These are phyloP conservation scores for Musa balbisiana DNA, from an alignment of 202 grass and related monocot genomes.

Conservation along the genomic window DNA sequence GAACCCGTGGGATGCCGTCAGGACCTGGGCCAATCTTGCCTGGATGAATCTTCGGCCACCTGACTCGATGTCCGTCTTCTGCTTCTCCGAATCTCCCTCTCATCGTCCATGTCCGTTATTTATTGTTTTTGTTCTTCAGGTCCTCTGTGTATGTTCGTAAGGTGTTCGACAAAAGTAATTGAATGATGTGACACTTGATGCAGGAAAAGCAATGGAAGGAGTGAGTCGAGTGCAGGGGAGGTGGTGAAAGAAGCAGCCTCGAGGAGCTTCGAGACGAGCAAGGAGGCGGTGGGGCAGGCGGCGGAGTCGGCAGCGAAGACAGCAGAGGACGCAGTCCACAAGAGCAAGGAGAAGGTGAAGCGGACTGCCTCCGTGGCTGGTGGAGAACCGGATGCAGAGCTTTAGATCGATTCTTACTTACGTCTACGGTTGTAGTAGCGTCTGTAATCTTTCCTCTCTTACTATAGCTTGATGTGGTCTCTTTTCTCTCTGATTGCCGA, in stretches of 20 bases:
- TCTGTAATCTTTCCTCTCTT: too few species aligned
- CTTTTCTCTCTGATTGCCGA: too few species aligned
- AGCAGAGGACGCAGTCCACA: slow-evolving; percentile 33
- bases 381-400: slow-evolving; percentile 8
- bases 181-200: not conserved
- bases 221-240: not conserved
- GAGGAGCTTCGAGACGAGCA: slow-evolving; percentile 46
- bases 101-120: too few species aligned
- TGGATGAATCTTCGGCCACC: slow-evolving; percentile 43
- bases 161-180: too few species aligned
- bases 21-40: slow-evolving; percentile 40
- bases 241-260: slow-evolving; percentile 35
- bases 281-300: slow-evolving; percentile 33
- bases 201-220: not conserved
- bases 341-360: slow-evolving; percentile 39
- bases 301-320: slow-evolving; percentile 49
- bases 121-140: too few species aligned
- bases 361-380: slow-evolving; percentile 29
- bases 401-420: slow-evolving; percentile 9
- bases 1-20: slow-evolving; percentile 46
- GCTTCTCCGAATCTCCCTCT: too few species aligned
- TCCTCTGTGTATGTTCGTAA: too few species aligned
- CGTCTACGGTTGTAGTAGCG: too few species aligned
- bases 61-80: slow-evolving; percentile 31
- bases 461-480: too few species aligned